phyloP scores from a whole-genome alignment of 495 filamentous ascomycete species.

The Lophiostoma macrostomum region DNA sequence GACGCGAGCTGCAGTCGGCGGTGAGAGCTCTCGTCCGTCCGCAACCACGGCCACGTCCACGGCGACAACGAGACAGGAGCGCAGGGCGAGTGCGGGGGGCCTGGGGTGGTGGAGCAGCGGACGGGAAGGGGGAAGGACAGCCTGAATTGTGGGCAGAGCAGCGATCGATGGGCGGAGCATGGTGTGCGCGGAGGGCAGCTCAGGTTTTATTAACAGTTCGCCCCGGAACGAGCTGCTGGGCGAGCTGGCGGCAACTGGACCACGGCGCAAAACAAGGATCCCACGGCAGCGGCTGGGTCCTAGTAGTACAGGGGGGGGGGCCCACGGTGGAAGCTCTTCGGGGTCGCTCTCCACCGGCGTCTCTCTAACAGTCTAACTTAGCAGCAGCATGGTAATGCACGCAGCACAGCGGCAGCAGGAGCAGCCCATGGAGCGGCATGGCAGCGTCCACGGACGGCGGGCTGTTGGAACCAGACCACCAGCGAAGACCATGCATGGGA shows the following conservation, averaged over 20 bases:
- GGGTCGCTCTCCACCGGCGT: neutral
- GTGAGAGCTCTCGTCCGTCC: constrained; percentile 2
- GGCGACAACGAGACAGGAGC: constrained; percentile 5
- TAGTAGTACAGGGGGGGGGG: too few relatives aligned
- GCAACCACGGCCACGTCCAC: neutral
- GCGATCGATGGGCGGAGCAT: neutral
- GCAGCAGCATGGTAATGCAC: too few relatives aligned
- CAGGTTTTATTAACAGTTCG: constrained; percentile 15
- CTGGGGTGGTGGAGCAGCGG: neutral
- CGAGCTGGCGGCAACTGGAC: constrained; percentile 1
- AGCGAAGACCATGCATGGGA: too few relatives aligned
- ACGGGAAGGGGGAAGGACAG: neutral
- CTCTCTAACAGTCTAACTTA: too few relatives aligned
- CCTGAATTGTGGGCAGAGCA: neutral
- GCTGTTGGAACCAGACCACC: too few relatives aligned
- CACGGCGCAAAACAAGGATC: neutral
- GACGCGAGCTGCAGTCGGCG: constrained; percentile 13
- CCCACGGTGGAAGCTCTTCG: neutral
- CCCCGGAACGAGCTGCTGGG: constrained; percentile 4
- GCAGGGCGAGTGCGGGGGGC: neutral
- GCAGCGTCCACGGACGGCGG: too few relatives aligned
- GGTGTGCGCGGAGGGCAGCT: neutral
- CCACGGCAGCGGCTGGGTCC: constrained; percentile 1
- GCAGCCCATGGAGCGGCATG: too few relatives aligned
- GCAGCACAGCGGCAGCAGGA: neutral